phyloP scores from a whole-genome alignment of 2,329 filamentous ascomycete species.

The Aspergillus eucalypticola region DNA sequence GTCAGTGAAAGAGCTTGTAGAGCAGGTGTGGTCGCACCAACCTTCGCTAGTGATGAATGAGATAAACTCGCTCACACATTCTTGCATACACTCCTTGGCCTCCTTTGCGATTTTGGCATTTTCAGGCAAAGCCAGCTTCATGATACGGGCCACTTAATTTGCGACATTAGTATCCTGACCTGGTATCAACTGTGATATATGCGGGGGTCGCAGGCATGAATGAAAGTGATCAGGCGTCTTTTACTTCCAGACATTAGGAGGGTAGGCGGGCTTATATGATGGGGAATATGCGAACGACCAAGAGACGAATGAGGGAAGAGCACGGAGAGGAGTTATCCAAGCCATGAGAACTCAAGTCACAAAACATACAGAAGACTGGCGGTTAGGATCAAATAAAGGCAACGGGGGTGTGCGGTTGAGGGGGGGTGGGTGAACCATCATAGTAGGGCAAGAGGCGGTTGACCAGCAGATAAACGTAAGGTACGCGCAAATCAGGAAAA shows the following conservation, averaged over 20 bases:
- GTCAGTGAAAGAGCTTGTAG: not conserved
- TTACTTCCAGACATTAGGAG: not conserved
- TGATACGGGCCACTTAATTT: conserved; percentile 95
- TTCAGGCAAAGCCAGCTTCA: conserved; percentile 96
- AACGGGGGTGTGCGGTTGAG: conserved; percentile 27
- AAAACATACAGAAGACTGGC: not conserved
- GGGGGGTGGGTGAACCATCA: conserved; percentile 30
- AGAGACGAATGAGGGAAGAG: conserved; percentile 9
- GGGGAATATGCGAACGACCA: not conserved
- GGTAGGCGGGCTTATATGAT: not conserved
- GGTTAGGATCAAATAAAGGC: conserved; percentile 4
- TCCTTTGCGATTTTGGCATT: conserved; percentile 99
- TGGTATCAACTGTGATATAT: not conserved
- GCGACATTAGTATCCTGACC: conserved; percentile 47
- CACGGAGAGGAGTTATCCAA: not conserved
- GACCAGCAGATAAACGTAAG: conserved; percentile 37
- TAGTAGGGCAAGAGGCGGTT: conserved; percentile 32
- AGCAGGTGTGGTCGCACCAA: conserved; percentile 49
- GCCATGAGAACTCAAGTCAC: not conserved
- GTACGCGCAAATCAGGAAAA: conserved; percentile 56
- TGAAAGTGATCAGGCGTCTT: not conserved
- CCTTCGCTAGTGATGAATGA: conserved; percentile 99
- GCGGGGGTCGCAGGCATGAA: not conserved
- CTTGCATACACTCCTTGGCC: conserved; percentile 99
- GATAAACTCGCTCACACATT: conserved; percentile 99